Evolutionary conservation across 2,329 filamentous ascomycete genomes (phyloP), one percentile per base, ranked within the genome.

Genomic region (Diaporthe batatas): DNA sequence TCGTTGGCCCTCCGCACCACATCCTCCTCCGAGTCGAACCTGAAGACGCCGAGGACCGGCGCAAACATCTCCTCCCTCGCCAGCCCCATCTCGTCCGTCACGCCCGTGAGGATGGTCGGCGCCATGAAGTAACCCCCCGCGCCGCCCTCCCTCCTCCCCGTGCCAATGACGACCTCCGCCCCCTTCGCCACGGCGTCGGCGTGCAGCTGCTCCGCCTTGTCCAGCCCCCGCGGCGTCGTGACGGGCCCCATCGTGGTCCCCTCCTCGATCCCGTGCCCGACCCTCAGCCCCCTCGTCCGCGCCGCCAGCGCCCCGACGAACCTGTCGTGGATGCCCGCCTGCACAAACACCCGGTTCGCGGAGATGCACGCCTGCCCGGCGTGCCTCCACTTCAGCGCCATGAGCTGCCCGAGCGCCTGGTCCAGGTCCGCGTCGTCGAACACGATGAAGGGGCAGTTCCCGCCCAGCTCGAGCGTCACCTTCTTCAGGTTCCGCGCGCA

Each of bases 401-500:
- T 80, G 16, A 84, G 77, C 76, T 79, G 78, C 32, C 83, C 82
- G 0, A 90, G 89, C 1, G 92, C 91, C 62, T 87, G 87, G 32
- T 91, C 85, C 58, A 94, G 76, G 76, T 93, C 87, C 29, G 92
- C 91, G 78, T 94, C 92, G 67, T 92, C 89, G 73, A 92, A 87
- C 2, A 94, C 88, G 68, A 94, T 87, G 4, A 91, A 89, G 1
- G 88, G 89, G 6, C 91, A 91, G 80, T 94, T 94, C 16, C 92
- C 92, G 0, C 92, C 92, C 0, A 94, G 85, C 80, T 94, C 92
- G 79, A 94, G 88, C 2, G 93, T 84, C 23, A 90, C 86, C 3
- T 92, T 92, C 83, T 94, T 94, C 71, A 93, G 84, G 77, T 90
- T 85, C 77, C 89, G 88, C 14, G 91, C 91, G 4, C 91, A 91